phyloP scores from a whole-genome alignment of 2,329 filamentous ascomycete genomes.

The Nakataea oryzae region DNA sequence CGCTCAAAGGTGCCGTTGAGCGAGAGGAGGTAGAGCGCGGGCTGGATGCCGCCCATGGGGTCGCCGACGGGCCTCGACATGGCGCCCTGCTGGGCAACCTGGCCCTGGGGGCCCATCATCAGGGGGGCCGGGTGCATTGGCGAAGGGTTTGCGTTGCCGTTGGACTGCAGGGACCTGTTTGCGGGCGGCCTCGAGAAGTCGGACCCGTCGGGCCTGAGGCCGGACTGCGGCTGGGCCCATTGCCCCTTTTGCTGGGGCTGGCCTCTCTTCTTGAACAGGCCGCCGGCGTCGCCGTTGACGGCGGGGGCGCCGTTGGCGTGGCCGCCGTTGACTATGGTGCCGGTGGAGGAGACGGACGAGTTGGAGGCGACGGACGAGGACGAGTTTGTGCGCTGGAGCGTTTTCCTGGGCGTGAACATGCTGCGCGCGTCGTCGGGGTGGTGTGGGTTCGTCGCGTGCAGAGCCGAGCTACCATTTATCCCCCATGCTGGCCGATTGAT shows the following conservation, averaged over 20 bases:
- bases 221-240: constrained; percentile 28
- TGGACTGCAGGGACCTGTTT: constrained; percentile 27
- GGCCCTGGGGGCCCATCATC: constrained; percentile 24
- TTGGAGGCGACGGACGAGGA: constrained; percentile 74
- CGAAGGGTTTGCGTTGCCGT: constrained; percentile 22
- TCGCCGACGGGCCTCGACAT: constrained; percentile 58
- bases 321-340: constrained; percentile 45
- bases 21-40: constrained; percentile 76
- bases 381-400: constrained; percentile 77
- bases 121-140: constrained; percentile 27
- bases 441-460: constrained; percentile 67
- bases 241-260: constrained; percentile 36
- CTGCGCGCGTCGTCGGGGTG: constrained; percentile 77
- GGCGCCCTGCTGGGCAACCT: constrained; percentile 29
- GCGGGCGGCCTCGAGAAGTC: constrained; percentile 34
- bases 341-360: constrained; percentile 41
- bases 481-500: constrained; percentile 57
- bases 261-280: constrained; percentile 44
- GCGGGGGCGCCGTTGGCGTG: constrained; percentile 48
- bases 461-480: constrained; percentile 41
- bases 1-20: constrained; percentile 95
- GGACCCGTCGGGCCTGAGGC: constrained; percentile 8
- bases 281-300: constrained; percentile 34
- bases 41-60: constrained; percentile 51
- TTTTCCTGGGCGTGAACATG: constrained; percentile 86